Percentiles rank a stretch among this genome's conserved stretches.
Evolutionary conservation across 1,284 basidiomycete genomes (phyloP).

Genomic region (Phellopilus nigrolimitatus): DNA sequence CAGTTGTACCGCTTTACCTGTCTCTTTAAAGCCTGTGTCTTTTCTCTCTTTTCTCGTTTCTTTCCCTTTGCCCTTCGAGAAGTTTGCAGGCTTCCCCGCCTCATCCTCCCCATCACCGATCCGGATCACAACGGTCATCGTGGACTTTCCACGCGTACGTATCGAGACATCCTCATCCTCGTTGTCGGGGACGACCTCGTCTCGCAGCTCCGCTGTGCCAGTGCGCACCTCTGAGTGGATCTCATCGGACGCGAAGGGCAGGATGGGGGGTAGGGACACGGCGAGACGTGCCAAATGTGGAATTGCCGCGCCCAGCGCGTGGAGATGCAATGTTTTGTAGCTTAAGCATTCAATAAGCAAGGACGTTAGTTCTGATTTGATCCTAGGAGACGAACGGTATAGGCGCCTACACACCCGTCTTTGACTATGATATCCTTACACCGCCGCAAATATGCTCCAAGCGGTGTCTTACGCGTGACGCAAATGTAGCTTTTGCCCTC

Average conservation of each 20-base stretch:
- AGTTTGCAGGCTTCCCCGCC: slow-evolving; percentile 29
- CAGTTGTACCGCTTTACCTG: slow-evolving; percentile 5
- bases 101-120: slow-evolving; percentile 52
- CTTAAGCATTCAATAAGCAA: slow-evolving; percentile 35
- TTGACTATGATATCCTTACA: slow-evolving; percentile 74
- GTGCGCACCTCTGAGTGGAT: slow-evolving; percentile 68
- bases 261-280: slow-evolving; percentile 66
- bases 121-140: slow-evolving; percentile 53
- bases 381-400: neutral
- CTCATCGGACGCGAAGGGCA: slow-evolving; percentile 64
- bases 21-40: neutral
- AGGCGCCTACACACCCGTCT: slow-evolving; percentile 56
- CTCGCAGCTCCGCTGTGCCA: slow-evolving; percentile 72
- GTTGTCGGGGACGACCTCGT: slow-evolving; percentile 74
- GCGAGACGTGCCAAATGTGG: slow-evolving; percentile 73
- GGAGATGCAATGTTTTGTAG: slow-evolving; percentile 70
- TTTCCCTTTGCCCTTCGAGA: slow-evolving; percentile 24
- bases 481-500: slow-evolving; percentile 80
- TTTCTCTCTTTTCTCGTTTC: neutral
- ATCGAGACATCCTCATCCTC: slow-evolving; percentile 68
- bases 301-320: slow-evolving; percentile 85
- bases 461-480: slow-evolving; percentile 70
- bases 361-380: neutral
- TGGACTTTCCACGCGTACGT: slow-evolving; percentile 64
- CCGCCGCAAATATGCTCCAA: slow-evolving; percentile 73